These are phyloP conservation scores for Rickenella mellea DNA, from an alignment of 768 basidiomycete species.

Conservation along the genomic window DNA sequence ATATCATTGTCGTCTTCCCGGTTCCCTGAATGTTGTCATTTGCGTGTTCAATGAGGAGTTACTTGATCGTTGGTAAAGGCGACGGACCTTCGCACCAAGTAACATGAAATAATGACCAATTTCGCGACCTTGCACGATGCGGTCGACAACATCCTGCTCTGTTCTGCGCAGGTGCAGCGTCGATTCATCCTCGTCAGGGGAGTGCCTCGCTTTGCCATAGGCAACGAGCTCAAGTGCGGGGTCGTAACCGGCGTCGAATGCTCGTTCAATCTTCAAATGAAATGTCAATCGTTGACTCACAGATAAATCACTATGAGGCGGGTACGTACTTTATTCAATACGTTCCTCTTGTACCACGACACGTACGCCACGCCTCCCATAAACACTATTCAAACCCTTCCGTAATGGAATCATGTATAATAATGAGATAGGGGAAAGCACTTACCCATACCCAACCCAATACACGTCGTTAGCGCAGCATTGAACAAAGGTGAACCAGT, in stretches of 20 bases:
- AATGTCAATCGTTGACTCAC: neutral
- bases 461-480: conserved; percentile 46
- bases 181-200: conserved; percentile 22
- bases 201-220: conserved; percentile 12
- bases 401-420: conserved; percentile 1
- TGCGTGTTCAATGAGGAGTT: neutral
- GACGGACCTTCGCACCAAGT: conserved; percentile 62
- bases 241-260: conserved; percentile 75
- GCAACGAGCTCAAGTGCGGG: conserved; percentile 69
- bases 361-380: conserved; percentile 65
- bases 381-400: conserved; percentile 35
- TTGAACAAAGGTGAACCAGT: conserved; percentile 25
- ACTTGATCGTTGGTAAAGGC: neutral
- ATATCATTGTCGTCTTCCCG: conserved; percentile 76
- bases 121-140: conserved; percentile 68
- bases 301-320: conserved; percentile 6
- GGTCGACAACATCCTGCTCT: conserved; percentile 70
- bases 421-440: conserved; percentile 5
- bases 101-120: conserved; percentile 68
- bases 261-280: conserved; percentile 56
- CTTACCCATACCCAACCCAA: conserved; percentile 54
- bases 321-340: conserved; percentile 59
- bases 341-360: conserved; percentile 75
- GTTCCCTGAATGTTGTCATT: conserved; percentile 41
- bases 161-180: conserved; percentile 47